These are phyloP conservation scores for Mycosphaerella sp. DNA, from an alignment of 2,329 filamentous ascomycete genomes.

Conservation along the genomic window DNA sequence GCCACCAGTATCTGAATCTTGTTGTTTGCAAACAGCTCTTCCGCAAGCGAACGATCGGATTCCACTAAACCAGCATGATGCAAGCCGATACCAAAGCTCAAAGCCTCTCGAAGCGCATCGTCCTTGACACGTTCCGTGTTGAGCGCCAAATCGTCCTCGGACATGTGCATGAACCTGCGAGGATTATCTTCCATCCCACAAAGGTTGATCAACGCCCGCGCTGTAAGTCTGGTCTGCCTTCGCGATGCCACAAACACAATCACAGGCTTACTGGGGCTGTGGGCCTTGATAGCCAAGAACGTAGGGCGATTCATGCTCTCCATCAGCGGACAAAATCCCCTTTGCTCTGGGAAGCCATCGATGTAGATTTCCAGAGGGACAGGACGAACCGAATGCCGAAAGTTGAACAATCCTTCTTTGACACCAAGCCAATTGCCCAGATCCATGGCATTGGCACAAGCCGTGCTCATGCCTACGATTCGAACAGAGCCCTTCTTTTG, in stretches of 20 bases:
- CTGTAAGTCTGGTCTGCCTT: constrained; percentile 87
- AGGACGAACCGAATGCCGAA: constrained; percentile 90
- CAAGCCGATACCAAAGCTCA: constrained; percentile 93
- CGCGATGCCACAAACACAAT: constrained; percentile 98
- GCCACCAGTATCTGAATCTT: constrained; percentile 97
- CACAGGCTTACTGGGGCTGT: constrained; percentile 92
- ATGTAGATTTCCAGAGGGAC: constrained; percentile 96
- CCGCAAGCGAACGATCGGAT: constrained; percentile 80
- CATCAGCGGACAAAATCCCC: constrained; percentile 96
- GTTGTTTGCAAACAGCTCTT: constrained; percentile 94
- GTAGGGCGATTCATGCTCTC: constrained; percentile 98
- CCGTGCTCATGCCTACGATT: constrained; percentile 97
- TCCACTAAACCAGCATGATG: constrained; percentile 97
- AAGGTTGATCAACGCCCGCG: constrained; percentile 92
- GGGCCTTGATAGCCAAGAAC: constrained; percentile 91
- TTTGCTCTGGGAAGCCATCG: constrained; percentile 90
- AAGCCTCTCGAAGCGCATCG: constrained; percentile 82
- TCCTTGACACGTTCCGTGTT: constrained; percentile 91
- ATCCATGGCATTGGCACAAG: constrained; percentile 91
- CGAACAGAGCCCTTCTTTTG: constrained; percentile 85
- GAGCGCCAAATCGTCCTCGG: constrained; percentile 83
- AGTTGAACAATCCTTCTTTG: constrained; percentile 92
- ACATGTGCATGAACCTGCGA: constrained; percentile 85
- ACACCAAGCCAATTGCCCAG: constrained; percentile 95
- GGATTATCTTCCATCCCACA: constrained; percentile 99